Base-by-base conservation (phyloP, 768 basidiomycete genomes). In the Suillus brevipes region DNA sequence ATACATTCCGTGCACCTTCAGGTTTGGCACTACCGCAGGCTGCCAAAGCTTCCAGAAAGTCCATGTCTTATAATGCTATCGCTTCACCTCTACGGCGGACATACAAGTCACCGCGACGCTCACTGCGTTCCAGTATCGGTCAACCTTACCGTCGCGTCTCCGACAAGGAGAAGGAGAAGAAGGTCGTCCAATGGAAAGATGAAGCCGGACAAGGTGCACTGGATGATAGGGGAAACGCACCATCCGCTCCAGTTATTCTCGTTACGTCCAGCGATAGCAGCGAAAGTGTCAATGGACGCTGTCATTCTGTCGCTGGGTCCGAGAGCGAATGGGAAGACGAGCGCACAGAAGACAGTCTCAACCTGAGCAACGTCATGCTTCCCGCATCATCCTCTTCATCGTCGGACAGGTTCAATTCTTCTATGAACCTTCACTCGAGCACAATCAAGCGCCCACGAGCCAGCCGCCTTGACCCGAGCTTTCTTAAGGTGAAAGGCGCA, bases 241-340 rank as follows among this genome's bases (percentile, higher is more conserved):
- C 67, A 58, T 47, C 64, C 38, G 60, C 66, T 14, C 69, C 69
- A 1, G 62, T 60, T 28, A 61, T 72, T 20, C 68, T 70, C 28
- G 74, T 79, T 43, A 76, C 80, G 45, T 68, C 80, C 16, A 75
- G 74, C 20, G 79, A 87, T 64, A 81, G 71, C 38, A 53, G 68
- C 43, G 74, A 75, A 47, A 75, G 74, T 52, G 68, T 77, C 57
- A 63, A 66, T 47, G 65, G 66, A 42, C 77, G 74, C 40, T 68
- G 69, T 53, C 72, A 77, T 42, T 87, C 88, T 4, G 75, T 83
- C 28, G 84, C 87, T 55, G 83, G 87, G 7, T 92, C 90, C 6
- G 92, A 94, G 69, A 92, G 89, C 74, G 92, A 95, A 64, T 94
- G 93, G 92, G 92, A 94, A 76, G 92, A 94, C 72, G 92, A 94